These are phyloP conservation scores for Cyamopsis tetragonoloba DNA, from an alignment of 306 rosid genomes.

Conservation along the genomic window DNA sequence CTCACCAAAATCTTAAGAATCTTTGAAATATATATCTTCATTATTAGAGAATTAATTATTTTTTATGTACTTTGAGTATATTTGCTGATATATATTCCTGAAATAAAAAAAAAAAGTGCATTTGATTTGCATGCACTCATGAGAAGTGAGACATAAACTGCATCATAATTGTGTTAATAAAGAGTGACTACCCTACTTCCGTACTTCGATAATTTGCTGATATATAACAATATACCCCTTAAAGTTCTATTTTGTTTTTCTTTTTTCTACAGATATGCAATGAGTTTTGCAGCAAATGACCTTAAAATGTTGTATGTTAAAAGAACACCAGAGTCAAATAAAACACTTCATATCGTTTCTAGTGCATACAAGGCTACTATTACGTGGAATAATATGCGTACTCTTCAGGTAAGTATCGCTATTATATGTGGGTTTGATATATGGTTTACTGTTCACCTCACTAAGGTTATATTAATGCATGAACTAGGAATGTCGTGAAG, in stretches of 20 bases:
- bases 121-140: constrained; percentile 15
- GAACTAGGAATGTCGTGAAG: constrained; percentile 92
- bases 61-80: background rate
- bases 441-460: background rate
- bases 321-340: constrained; percentile 66
- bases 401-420: constrained; percentile 65
- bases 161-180: too few relatives aligned
- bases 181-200: background rate
- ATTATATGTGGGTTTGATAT: constrained; percentile 1
- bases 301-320: constrained; percentile 66
- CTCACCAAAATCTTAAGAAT: background rate
- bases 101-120: too few relatives aligned
- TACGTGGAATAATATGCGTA: constrained; percentile 88
- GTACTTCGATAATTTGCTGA: background rate
- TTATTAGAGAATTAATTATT: background rate
- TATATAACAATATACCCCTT: background rate
- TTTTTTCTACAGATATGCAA: constrained; percentile 61
- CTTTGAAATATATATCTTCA: background rate
- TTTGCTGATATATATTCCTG: constrained; percentile 1
- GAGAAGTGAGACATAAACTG: background rate
- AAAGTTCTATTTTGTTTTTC: constrained; percentile 12
- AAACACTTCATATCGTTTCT: constrained; percentile 75
- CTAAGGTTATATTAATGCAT: constrained; percentile 17
- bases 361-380: constrained; percentile 85
- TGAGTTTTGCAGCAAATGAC: constrained; percentile 76